Conservation (phyloP, 1,139 yeast species). For the Suhomyces coccinellae region DNA sequence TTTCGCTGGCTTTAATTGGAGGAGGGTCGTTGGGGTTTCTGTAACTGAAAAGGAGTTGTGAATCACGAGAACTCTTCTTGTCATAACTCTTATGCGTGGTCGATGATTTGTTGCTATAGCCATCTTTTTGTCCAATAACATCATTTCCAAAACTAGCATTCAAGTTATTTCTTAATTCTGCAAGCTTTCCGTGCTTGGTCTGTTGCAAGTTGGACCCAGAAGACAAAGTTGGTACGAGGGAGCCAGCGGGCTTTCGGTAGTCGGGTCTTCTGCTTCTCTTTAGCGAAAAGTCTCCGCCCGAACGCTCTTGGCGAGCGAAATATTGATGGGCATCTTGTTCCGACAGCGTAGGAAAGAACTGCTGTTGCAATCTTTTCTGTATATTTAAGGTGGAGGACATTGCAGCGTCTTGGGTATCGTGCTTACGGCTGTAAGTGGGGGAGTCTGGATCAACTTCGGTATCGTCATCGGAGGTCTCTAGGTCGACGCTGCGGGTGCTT, state of each 20-base stretch:
- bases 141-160: slow-evolving; percentile 16
- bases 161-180: slow-evolving; percentile 34
- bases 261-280: slow-evolving; percentile 45
- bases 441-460: slow-evolving; percentile 14
- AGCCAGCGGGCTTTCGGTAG: slow-evolving; percentile 31
- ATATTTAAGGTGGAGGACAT: slow-evolving; percentile 17
- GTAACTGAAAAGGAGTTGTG: slow-evolving; percentile 37
- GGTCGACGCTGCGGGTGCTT: slow-evolving; percentile 4
- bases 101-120: slow-evolving; percentile 5
- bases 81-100: slow-evolving; percentile 11
- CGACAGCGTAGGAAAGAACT: slow-evolving; percentile 15
- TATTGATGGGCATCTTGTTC: slow-evolving; percentile 3
- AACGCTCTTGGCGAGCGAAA: slow-evolving; percentile 1
- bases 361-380: slow-evolving; percentile 18
- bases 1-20: slow-evolving; percentile 1
- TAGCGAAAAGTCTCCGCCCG: slow-evolving; percentile 30
- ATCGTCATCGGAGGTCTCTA: slow-evolving; percentile 9
- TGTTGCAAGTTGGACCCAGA: slow-evolving; percentile 34
- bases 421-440: slow-evolving; percentile 9
- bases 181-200: slow-evolving; percentile 33
- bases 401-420: neutral
- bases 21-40: slow-evolving; percentile 23
- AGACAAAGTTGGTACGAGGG: slow-evolving; percentile 7
- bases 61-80: slow-evolving; percentile 24
- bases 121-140: slow-evolving; percentile 8